phyloP scores from a whole-genome alignment of 2,329 filamentous ascomycete species.

The Ustulina deusta region DNA sequence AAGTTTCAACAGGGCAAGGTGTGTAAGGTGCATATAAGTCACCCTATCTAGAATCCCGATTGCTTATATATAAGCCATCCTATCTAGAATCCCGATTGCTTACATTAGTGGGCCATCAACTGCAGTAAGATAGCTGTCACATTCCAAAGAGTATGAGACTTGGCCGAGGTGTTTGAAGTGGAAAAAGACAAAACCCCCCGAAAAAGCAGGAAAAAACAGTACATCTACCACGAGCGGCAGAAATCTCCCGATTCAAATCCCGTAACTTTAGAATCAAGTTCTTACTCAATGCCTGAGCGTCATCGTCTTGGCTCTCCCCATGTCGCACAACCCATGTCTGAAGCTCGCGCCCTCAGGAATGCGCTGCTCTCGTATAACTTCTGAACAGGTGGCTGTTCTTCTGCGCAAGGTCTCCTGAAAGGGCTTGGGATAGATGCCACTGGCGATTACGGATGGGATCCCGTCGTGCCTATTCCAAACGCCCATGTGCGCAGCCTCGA shows the following conservation, averaged over 20 bases:
- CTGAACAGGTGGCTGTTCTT: conserved; percentile 54
- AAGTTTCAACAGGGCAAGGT: no score
- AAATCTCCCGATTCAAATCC: conserved; percentile 58
- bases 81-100: no score
- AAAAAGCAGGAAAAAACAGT: not conserved
- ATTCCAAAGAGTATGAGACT: no score
- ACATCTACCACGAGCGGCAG: conserved; percentile 31
- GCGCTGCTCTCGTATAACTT: conserved; percentile 54
- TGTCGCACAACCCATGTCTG: conserved; percentile 60
- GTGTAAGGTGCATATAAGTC: no score
- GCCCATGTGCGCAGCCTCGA: conserved; percentile 51
- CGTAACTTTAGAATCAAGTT: conserved; percentile 65
- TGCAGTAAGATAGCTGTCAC: no score
- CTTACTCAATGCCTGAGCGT: conserved; percentile 52
- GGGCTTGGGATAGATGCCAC: conserved; percentile 59
- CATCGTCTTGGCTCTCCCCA: conserved; percentile 55
- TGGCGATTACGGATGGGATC: conserved; percentile 62
- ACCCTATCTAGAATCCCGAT: no score
- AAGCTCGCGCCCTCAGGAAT: conserved; percentile 57
- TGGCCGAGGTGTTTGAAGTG: no score
- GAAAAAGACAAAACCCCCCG: no score
- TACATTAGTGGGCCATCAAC: no score
- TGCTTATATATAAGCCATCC: no score
- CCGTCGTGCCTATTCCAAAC: conserved; percentile 68
- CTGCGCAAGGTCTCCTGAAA: conserved; percentile 60